These are phyloP conservation scores for Leccinum variabile DNA, from an alignment of 1,284 basidiomycete species.

Conservation along the genomic window DNA sequence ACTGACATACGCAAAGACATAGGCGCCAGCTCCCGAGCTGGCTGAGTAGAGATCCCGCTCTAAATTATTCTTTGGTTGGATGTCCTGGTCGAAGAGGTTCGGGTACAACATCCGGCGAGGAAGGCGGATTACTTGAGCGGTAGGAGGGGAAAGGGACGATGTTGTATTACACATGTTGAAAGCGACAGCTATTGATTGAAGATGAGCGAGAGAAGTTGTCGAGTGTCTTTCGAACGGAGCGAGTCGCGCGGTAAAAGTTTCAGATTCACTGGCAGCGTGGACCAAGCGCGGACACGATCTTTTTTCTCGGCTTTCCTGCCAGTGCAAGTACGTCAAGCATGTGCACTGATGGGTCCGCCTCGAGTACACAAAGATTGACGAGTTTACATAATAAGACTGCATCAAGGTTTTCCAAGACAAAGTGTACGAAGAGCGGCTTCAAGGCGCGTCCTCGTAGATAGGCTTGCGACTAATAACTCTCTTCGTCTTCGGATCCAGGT, in stretches of 20 bases:
- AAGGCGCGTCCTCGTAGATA: slow-evolving; percentile 79
- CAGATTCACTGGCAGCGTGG: slow-evolving; percentile 51
- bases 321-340: slow-evolving; percentile 48
- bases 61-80: slow-evolving; percentile 72
- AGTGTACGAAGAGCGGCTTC: slow-evolving; percentile 98
- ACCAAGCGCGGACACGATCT: slow-evolving; percentile 74
- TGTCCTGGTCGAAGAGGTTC: slow-evolving; percentile 57
- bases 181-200: slow-evolving; percentile 97
- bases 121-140: slow-evolving; percentile 82
- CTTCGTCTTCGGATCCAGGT: slow-evolving; percentile 95
- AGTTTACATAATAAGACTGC: slow-evolving; percentile 67
- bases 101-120: slow-evolving; percentile 90
- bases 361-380: slow-evolving; percentile 55
- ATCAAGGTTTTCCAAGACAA: slow-evolving; percentile 95
- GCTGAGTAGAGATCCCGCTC: slow-evolving; percentile 84
- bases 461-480: slow-evolving; percentile 88
- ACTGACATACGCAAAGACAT: slow-evolving; percentile 87
- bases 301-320: slow-evolving; percentile 86
- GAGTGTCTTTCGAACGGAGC: slow-evolving; percentile 87
- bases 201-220: slow-evolving; percentile 81
- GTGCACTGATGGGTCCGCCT: background rate
- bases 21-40: slow-evolving; percentile 56
- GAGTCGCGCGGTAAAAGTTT: slow-evolving; percentile 84
- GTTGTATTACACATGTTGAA: slow-evolving; percentile 92
- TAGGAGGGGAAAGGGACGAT: slow-evolving; percentile 83